A percentile compares a stretch with the other conserved stretches of the same genome.
Conservation (phyloP, 352 stramenopile species). For the Elongisporangium anandrum region DNA sequence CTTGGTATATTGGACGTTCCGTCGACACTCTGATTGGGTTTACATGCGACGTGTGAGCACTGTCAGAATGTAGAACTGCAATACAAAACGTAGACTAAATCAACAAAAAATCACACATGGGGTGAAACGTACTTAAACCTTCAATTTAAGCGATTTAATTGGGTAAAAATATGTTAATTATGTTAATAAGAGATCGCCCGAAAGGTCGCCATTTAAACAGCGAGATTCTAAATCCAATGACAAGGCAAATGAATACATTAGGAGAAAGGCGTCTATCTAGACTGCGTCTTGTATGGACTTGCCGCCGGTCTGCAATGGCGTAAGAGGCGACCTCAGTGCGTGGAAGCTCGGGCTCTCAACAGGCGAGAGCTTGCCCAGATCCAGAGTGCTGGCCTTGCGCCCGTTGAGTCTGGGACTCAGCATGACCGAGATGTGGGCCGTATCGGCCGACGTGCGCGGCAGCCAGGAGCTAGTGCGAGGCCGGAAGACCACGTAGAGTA, state of each 20-base stretch:
- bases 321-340: background rate
- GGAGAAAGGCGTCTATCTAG: background rate
- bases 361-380: background rate
- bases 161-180: too few relatives aligned
- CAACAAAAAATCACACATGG: too few relatives aligned
- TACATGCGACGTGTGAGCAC: too few relatives aligned
- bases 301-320: background rate
- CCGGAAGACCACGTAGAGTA: constrained; percentile 24
- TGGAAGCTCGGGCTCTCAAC: background rate
- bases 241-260: background rate
- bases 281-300: background rate
- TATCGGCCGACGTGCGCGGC: background rate
- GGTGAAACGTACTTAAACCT: too few relatives aligned
- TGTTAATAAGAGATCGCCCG: too few relatives aligned
- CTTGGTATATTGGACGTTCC: too few relatives aligned
- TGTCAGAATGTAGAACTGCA: too few relatives aligned
- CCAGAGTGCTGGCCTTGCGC: background rate
- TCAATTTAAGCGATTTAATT: too few relatives aligned
- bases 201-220: too few relatives aligned
- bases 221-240: too few relatives aligned
- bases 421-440: background rate
- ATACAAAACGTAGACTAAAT: too few relatives aligned
- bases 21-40: too few relatives aligned
- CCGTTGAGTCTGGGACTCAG: background rate
- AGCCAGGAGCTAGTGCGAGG: constrained; percentile 2